Conservation (phyloP, 371 early-diverging fungal genomes). For the Rhizomucor pusillus region DNA sequence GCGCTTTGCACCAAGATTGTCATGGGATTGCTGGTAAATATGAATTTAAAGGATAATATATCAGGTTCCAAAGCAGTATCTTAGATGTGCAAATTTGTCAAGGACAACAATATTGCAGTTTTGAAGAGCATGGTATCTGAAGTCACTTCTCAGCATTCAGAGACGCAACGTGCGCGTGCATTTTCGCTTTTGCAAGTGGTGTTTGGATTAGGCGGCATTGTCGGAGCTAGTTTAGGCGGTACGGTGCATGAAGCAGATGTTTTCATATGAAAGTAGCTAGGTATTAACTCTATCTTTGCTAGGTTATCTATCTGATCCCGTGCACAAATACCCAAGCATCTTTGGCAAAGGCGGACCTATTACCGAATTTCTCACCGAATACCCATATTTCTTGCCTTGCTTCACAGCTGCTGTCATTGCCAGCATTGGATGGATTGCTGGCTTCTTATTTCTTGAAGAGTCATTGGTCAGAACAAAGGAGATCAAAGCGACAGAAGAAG, state of each 20-base stretch:
- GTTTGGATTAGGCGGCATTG: constrained; percentile 16
- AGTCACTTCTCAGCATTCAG: constrained; percentile 57
- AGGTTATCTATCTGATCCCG: constrained; percentile 76
- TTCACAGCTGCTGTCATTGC: constrained; percentile 63
- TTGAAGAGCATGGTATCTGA: constrained; percentile 84
- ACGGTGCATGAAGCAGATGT: neutral
- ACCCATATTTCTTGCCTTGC: constrained; percentile 88
- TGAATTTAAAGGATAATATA: constrained; percentile 9
- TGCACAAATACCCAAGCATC: constrained; percentile 56
- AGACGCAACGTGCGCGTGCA: constrained; percentile 40
- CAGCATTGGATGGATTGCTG: constrained; percentile 61
- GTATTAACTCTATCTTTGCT: neutral
- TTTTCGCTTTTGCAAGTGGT: constrained; percentile 57
- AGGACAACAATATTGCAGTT: constrained; percentile 78
- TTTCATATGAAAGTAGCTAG: neutral
- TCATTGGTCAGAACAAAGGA: constrained; percentile 30
- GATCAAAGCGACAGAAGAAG: neutral
- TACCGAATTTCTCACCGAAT: constrained; percentile 56
- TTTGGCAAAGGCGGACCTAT: constrained; percentile 56
- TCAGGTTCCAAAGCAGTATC: constrained; percentile 27
- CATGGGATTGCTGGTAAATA: constrained; percentile 66
- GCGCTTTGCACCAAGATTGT: constrained; percentile 67
- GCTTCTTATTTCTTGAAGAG: constrained; percentile 73
- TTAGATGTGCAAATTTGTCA: constrained; percentile 8
- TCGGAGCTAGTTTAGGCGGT: constrained; percentile 6